Conservation (phyloP, 2,329 filamentous ascomycete species). For the Ophiostoma sp. region DNA sequence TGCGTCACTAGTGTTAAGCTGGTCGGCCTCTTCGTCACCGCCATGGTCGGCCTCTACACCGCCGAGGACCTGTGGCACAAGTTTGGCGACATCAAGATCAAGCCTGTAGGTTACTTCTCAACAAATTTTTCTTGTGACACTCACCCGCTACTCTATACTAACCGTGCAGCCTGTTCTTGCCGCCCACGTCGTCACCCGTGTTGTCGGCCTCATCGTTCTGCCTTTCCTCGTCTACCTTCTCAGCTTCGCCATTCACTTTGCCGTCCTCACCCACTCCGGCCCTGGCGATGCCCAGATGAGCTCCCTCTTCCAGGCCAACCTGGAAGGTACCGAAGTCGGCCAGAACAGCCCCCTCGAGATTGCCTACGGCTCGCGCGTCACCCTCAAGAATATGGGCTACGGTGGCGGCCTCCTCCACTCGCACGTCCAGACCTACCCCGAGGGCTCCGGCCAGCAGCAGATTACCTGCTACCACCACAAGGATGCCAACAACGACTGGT, state of each 20-base stretch:
- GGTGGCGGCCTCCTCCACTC: slow-evolving; percentile 94
- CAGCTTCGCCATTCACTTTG: slow-evolving; percentile 91
- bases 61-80: slow-evolving; percentile 97
- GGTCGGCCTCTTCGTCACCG: slow-evolving; percentile 92
- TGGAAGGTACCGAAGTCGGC: slow-evolving; percentile 87
- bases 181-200: slow-evolving; percentile 72
- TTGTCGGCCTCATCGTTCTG: slow-evolving; percentile 81
- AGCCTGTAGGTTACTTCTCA: slow-evolving; percentile 52
- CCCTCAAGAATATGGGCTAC: slow-evolving; percentile 99
- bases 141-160: slow-evolving; percentile 25
- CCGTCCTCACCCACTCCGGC: slow-evolving; percentile 86
- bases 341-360: slow-evolving; percentile 92
- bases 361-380: slow-evolving; percentile 80
- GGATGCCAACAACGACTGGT: slow-evolving; percentile 99
- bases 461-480: slow-evolving; percentile 99
- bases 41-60: slow-evolving; percentile 91
- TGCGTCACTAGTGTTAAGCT: slow-evolving; percentile 99
- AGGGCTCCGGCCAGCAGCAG: slow-evolving; percentile 90
- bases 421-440: slow-evolving; percentile 91
- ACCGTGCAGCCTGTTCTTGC: slow-evolving; percentile 35
- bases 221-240: slow-evolving; percentile 90
- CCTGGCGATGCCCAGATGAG: slow-evolving; percentile 99
- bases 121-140: not conserved
- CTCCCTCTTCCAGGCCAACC: slow-evolving; percentile 96
- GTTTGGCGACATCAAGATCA: slow-evolving; percentile 91